Percentiles rank a stretch among this genome's conserved stretches.
phyloP scores from a whole-genome alignment of 2,329 filamentous ascomycete genomes.

The Cytospora piceicola region DNA sequence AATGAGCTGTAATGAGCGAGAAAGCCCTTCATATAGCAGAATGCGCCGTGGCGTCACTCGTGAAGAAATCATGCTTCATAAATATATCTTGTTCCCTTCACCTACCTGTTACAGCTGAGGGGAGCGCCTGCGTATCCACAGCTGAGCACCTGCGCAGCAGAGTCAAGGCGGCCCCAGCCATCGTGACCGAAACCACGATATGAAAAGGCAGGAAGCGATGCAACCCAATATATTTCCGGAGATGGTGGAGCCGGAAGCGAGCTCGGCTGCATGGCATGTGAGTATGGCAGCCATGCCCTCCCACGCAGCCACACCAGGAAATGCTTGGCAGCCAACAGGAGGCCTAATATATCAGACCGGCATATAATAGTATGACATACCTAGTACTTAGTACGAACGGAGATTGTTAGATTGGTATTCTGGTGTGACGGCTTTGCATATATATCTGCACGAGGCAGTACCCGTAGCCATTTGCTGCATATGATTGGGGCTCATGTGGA shows the following conservation, averaged over 20 bases:
- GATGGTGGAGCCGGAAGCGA: not conserved
- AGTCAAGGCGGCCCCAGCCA: conserved; percentile 5
- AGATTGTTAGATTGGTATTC: not conserved
- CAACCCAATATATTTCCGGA: not conserved
- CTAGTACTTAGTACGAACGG: not conserved
- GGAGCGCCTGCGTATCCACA: conserved; percentile 5
- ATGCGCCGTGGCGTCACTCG: not conserved
- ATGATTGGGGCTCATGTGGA: conserved; percentile 19
- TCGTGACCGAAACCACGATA: conserved; percentile 20
- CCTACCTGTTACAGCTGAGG: conserved; percentile 16
- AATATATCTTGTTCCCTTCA: not conserved
- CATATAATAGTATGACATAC: too few relatives aligned
- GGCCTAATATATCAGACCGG: conserved; percentile 12
- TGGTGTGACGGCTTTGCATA: conserved; percentile 8
- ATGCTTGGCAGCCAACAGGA: not conserved
- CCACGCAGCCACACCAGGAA: conserved; percentile 3
- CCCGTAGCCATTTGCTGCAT: conserved; percentile 10
- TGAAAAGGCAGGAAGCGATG: not conserved
- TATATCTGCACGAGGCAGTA: conserved; percentile 12
- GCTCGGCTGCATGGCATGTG: not conserved
- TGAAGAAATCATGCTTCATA: not conserved
- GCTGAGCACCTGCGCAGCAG: conserved; percentile 12
- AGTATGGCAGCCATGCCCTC: conserved; percentile 3
- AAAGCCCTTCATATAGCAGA: not conserved
- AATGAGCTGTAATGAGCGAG: not conserved